A percentile compares a stretch with the other conserved stretches of the same genome.
phyloP scores from a whole-genome alignment of 1,139 yeast species.

The Yamadazyma dushanensis region DNA sequence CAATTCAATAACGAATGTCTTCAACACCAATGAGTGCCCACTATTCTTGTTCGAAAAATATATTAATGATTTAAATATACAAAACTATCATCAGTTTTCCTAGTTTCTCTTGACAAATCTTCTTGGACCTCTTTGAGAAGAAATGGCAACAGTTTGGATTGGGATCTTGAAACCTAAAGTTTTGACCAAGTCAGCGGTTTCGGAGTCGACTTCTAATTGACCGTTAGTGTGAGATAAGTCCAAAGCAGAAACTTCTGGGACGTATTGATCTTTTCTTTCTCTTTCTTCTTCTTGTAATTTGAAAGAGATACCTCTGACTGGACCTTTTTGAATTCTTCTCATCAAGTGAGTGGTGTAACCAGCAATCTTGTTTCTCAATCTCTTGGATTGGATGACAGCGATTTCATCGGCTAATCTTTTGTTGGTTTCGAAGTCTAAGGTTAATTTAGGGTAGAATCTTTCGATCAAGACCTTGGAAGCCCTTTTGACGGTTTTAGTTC shows the following conservation, averaged over 20 bases:
- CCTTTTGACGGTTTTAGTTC: constrained; percentile 99
- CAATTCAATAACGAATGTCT: not conserved
- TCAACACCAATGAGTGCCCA: not conserved
- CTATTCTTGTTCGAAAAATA: not conserved
- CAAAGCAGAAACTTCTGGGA: constrained; percentile 99
- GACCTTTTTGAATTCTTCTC: constrained; percentile 99
- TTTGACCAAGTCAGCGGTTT: constrained; percentile 96
- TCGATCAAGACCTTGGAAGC: constrained; percentile 99
- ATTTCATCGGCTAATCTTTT: constrained; percentile 98
- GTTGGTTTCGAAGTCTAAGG: constrained; percentile 99
- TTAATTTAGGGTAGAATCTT: constrained; percentile 99
- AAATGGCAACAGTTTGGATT: constrained; percentile 84
- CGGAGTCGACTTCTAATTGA: constrained; percentile 96
- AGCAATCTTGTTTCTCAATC: constrained; percentile 99
- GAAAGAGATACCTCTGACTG: constrained; percentile 99
- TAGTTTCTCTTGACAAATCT: constrained; percentile 95
- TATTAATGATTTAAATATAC: constrained; percentile 12
- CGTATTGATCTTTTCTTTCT: constrained; percentile 99
- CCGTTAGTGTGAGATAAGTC: constrained; percentile 96
- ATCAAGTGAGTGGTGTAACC: constrained; percentile 99
- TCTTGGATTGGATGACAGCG: constrained; percentile 99
- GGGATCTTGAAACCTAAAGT: constrained; percentile 96
- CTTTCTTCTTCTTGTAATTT: constrained; percentile 99
- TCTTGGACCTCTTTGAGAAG: constrained; percentile 91
- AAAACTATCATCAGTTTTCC: constrained; percentile 17